These are phyloP conservation scores for Chaetothyriales sp. DNA, from an alignment of 2,329 filamentous ascomycete species.

Conservation along the genomic window DNA sequence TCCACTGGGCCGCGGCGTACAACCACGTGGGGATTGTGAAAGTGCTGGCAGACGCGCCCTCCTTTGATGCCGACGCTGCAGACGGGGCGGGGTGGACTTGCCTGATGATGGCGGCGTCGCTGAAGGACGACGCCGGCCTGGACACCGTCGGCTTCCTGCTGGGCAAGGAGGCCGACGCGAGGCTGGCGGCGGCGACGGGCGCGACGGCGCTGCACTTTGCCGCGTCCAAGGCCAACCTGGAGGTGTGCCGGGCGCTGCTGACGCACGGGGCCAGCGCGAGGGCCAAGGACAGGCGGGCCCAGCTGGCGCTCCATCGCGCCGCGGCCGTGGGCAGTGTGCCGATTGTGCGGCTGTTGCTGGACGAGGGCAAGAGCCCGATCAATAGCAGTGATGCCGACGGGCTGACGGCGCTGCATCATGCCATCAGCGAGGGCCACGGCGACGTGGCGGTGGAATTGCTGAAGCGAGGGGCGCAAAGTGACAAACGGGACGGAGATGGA, in stretches of 20 bases:
- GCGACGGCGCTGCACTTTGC: constrained; percentile 85
- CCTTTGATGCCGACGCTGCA: constrained; percentile 17
- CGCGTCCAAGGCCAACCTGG: constrained; percentile 76
- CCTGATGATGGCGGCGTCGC: constrained; percentile 36
- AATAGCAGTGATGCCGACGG: constrained; percentile 73
- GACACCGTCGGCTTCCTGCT: constrained; percentile 32
- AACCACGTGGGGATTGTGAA: constrained; percentile 64
- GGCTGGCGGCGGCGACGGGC: constrained; percentile 29
- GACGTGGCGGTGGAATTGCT: constrained; percentile 73
- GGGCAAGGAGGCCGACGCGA: constrained; percentile 35
- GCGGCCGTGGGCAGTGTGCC: constrained; percentile 82
- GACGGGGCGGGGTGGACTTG: constrained; percentile 38
- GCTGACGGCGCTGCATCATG: constrained; percentile 79
- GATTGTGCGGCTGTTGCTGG: constrained; percentile 66
- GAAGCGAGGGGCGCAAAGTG: constrained; percentile 65
- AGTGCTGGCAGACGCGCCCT: constrained; percentile 36
- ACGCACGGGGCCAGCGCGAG: constrained; percentile 62
- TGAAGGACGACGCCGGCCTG: constrained; percentile 34
- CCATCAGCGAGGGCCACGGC: constrained; percentile 46
- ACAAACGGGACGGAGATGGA: constrained; percentile 62
- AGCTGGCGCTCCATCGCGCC: constrained; percentile 80
- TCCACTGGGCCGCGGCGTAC: constrained; percentile 88
- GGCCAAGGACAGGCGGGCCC: constrained; percentile 72
- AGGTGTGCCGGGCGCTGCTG: constrained; percentile 66
- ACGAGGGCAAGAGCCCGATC: constrained; percentile 60